Percentiles rank a stretch among this genome's conserved stretches.
Evolutionary conservation across 805 yeast genomes (phyloP).

Genomic region (Brettanomyces anomalus): DNA sequence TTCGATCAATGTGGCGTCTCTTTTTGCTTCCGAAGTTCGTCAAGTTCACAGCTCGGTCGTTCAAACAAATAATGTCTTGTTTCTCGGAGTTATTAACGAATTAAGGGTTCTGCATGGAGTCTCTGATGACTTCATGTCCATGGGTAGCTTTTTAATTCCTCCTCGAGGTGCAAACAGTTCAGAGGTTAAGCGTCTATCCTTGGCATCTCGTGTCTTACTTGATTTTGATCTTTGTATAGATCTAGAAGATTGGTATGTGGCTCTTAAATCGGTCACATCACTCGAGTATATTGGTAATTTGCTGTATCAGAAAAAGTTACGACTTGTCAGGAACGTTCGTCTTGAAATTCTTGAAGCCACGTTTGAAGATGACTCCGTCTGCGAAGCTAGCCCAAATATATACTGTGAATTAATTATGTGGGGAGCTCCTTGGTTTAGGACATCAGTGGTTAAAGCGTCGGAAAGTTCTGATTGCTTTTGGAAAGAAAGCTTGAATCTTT

Average conservation of each 20-base stretch:
- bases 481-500: slow-evolving; percentile 68
- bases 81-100: slow-evolving; percentile 46
- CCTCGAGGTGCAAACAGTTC: neutral
- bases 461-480: slow-evolving; percentile 54
- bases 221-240: slow-evolving; percentile 62
- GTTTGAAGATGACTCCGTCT: slow-evolving; percentile 18
- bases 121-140: slow-evolving; percentile 1
- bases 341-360: slow-evolving; percentile 61
- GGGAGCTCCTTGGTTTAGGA: slow-evolving; percentile 70
- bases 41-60: slow-evolving; percentile 56
- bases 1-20: slow-evolving; percentile 43
- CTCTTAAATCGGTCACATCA: slow-evolving; percentile 53
- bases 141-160: neutral
- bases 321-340: slow-evolving; percentile 44
- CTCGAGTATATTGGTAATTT: slow-evolving; percentile 36
- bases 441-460: slow-evolving; percentile 45
- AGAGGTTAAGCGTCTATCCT: neutral
- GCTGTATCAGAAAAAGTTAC: slow-evolving; percentile 28
- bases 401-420: slow-evolving; percentile 70
- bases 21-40: slow-evolving; percentile 54
- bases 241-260: slow-evolving; percentile 70
- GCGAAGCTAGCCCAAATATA: slow-evolving; percentile 15
- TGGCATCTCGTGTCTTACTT: slow-evolving; percentile 34
- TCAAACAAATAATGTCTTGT: slow-evolving; percentile 49
- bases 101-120: slow-evolving; percentile 37